Conservation (phyloP, 495 filamentous ascomycete genomes). For the Lasiosphaeriaceae sp. region DNA sequence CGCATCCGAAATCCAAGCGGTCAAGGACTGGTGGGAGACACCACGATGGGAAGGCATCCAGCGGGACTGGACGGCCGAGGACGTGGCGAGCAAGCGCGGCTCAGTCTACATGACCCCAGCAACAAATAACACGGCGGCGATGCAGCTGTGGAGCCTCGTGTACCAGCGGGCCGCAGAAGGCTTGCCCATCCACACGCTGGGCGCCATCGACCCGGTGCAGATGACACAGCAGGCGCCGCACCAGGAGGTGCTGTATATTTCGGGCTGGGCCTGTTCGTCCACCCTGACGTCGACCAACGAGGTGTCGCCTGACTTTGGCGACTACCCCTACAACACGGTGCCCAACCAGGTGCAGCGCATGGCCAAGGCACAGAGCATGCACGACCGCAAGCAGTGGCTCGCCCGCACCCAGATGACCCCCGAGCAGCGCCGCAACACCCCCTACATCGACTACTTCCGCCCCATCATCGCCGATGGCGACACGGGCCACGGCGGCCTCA, state of each 20-base stretch:
- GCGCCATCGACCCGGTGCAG: constrained; percentile 94
- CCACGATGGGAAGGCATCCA: constrained; percentile 84
- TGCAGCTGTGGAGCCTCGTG: constrained; percentile 87
- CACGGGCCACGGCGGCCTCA: constrained; percentile 88
- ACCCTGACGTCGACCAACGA: constrained; percentile 92
- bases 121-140: constrained; percentile 87
- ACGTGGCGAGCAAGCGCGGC: constrained; percentile 90
- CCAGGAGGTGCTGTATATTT: constrained; percentile 93
- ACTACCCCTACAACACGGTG: constrained; percentile 98
- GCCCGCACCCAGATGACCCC: constrained; percentile 68
- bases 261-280: constrained; percentile 94
- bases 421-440: constrained; percentile 65
- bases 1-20: constrained; percentile 71
- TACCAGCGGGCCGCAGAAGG: constrained; percentile 69
- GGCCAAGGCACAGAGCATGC: constrained; percentile 93
- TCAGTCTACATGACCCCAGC: constrained; percentile 77
- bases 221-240: constrained; percentile 98
- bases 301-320: constrained; percentile 93
- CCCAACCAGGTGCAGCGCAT: constrained; percentile 96
- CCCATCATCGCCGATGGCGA: constrained; percentile 98
- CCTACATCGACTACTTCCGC: constrained; percentile 86
- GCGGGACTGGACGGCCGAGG: constrained; percentile 82
- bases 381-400: constrained; percentile 95
- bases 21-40: constrained; percentile 82
- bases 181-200: constrained; percentile 92